A percentile compares a stretch with the other conserved stretches of the same genome.
phyloP scores from a whole-genome alignment of 2,329 filamentous ascomycete species.

The Penicillium occitanis region DNA sequence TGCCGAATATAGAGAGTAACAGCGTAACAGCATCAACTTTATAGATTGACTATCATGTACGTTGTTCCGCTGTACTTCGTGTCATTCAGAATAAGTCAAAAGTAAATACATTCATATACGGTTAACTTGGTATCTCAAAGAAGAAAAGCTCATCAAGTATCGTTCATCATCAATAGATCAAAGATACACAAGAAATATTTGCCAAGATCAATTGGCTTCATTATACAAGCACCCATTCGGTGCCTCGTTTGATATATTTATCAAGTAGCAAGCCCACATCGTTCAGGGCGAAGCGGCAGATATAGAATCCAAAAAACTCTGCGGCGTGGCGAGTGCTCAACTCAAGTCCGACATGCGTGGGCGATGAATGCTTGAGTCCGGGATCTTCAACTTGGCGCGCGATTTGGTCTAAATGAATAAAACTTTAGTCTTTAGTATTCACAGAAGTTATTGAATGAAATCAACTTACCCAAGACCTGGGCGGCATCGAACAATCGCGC shows the following conservation, averaged over 20 bases:
- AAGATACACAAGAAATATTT: conserved; percentile 6
- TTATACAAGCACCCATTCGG: conserved; percentile 77
- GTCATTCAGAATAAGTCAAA: background rate
- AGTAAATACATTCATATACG: conserved; percentile 15
- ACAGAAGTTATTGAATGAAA: background rate
- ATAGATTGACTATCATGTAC: background rate
- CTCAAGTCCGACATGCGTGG: conserved; percentile 92
- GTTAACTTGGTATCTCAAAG: conserved; percentile 23
- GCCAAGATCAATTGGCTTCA: background rate
- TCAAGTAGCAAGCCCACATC: conserved; percentile 85
- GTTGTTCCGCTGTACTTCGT: background rate
- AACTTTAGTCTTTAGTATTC: background rate
- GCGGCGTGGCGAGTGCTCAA: conserved; percentile 89
- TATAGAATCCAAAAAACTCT: conserved; percentile 96
- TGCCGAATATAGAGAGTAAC: background rate
- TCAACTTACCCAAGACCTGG: conserved; percentile 75
- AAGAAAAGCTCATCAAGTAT: conserved; percentile 19
- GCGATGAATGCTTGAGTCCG: conserved; percentile 83
- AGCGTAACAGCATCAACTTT: background rate
- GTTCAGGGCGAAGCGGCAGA: conserved; percentile 89
- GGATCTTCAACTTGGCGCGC: conserved; percentile 95
- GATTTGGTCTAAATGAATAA: conserved; percentile 70
- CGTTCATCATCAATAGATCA: conserved; percentile 15
- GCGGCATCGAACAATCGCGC: conserved; percentile 90
- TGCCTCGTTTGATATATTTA: conserved; percentile 95